These are phyloP conservation scores for Teratosphaeria destructans DNA, from an alignment of 2,329 filamentous ascomycete species.

Conservation along the genomic window DNA sequence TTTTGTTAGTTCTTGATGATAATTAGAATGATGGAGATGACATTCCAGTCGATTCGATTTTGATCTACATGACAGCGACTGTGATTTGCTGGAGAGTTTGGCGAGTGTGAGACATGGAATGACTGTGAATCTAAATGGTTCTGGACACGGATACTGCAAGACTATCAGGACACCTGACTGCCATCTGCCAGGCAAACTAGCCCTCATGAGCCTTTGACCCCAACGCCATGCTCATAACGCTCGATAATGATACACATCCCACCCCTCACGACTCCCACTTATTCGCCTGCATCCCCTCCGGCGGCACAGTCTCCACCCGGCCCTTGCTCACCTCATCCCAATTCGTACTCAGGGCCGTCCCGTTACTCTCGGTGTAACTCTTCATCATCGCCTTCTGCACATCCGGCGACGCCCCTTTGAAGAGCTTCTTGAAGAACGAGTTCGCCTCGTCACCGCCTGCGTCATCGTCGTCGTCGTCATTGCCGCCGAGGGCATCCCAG, in stretches of 20 bases:
- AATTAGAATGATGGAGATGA: too few species aligned
- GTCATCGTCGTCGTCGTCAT: constrained; percentile 41
- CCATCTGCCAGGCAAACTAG: not conserved
- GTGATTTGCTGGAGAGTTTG: not conserved
- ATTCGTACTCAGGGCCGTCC: constrained; percentile 82
- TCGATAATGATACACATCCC: not conserved
- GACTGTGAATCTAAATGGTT: not conserved
- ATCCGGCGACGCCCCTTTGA: constrained; percentile 64
- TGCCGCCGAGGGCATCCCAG: constrained; percentile 54
- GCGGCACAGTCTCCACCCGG: constrained; percentile 61
- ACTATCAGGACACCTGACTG: not conserved
- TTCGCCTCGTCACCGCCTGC: constrained; percentile 56
- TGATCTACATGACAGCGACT: not conserved
- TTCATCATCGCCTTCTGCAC: constrained; percentile 94
- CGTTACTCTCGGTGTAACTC: constrained; percentile 88
- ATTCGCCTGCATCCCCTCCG: constrained; percentile 66
- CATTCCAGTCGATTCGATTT: not conserved
- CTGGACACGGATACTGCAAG: not conserved
- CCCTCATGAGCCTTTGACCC: not conserved
- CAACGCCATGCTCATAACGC: not conserved
- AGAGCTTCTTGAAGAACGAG: constrained; percentile 82
- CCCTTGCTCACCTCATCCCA: constrained; percentile 71
- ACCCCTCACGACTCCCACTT: not conserved
- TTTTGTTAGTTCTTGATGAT: too few species aligned
- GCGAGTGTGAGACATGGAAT: not conserved